Base-by-base conservation (phyloP, 306 rosid species). In the Luffa aegyptiaca region DNA sequence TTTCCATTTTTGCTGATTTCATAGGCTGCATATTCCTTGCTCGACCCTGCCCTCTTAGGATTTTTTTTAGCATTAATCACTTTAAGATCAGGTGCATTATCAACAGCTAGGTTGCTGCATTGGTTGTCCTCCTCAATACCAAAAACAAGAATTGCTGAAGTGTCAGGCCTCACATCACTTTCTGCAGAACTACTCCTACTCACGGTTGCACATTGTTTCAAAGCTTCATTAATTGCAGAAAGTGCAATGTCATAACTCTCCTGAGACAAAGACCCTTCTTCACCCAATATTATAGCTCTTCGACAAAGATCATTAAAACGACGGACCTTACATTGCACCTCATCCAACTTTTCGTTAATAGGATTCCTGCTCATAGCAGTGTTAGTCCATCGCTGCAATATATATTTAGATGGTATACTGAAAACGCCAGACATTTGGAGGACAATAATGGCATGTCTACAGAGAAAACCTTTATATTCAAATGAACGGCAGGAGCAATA, bases 391-490 rank as follows among this genome's bases (percentile, higher is more conserved):
- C 82, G 76, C 82, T 79, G 75, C 53, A 79, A 53, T 79, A 79
- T 51, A 62, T 52, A 79, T 53, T 79, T 79, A 26, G 63, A 64
- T 36, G 82, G 82, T 52, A 79, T 66, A 79, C 65, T 79, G 66
- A 79, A 79, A 79, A 79, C 53, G 18, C 82, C 77, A 48, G 82
- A 79, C 82, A 79, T 79, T 79, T 79, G 82, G 21, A 79, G 77
- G 46, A 79, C 82, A 66, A 79, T 57, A 49, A 79, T 52, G 16
- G 64, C 64, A 79, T 79, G 82, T 53, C 77, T 66, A 51, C 82
- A 79, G 62, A 79, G 76, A 42, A 48, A 79, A 52, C 82, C 82
- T 79, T 66, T 79, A 68, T 79, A 66, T 52, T 79, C 77, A 53
- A 79, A 79, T 52, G 77, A 79, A 42, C 82, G 49, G 46, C 82